Conservation (phyloP, 179 eudicot species). For the Gypsophila paniculata region DNA sequence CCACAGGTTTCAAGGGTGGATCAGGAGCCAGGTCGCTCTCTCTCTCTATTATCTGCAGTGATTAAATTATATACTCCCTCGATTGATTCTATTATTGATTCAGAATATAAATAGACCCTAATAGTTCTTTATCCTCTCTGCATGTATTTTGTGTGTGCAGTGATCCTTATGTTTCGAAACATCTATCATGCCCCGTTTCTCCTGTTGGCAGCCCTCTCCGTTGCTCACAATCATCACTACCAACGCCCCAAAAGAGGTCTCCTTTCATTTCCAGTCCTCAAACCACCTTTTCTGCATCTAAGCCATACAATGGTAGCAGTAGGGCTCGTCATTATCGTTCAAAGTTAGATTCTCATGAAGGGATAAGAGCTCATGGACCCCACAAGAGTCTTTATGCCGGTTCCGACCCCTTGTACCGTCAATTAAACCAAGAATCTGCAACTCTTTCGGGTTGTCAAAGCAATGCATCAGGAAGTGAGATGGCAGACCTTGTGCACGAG, state of each 20-base stretch:
- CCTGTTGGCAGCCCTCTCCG: conserved; percentile 72
- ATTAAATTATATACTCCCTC: conserved; percentile 23
- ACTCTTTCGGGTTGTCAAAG: conserved; percentile 4
- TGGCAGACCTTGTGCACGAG: neutral
- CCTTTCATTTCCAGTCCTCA: conserved; percentile 58
- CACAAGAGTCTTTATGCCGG: neutral
- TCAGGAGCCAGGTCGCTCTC: conserved; percentile 24
- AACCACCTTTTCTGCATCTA: conserved; percentile 56
- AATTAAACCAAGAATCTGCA: conserved; percentile 13
- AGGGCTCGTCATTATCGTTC: conserved; percentile 23
- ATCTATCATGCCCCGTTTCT: conserved; percentile 77
- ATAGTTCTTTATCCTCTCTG: neutral
- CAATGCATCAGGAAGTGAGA: too few species aligned
- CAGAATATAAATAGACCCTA: neutral
- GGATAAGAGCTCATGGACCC: neutral
- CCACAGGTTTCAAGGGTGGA: conserved; percentile 38
- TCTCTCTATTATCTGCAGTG: conserved; percentile 29
- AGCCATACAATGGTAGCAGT: conserved; percentile 47
- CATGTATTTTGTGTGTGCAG: conserved; percentile 31
- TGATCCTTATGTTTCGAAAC: conserved; percentile 43
- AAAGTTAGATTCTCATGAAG: neutral
- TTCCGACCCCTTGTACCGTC: neutral
- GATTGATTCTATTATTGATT: neutral
- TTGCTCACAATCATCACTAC: conserved; percentile 56
- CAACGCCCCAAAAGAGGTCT: conserved; percentile 38